Evolutionary conservation across 2,329 filamentous ascomycete species (phyloP).

Genomic region (Neonectria sp.): DNA sequence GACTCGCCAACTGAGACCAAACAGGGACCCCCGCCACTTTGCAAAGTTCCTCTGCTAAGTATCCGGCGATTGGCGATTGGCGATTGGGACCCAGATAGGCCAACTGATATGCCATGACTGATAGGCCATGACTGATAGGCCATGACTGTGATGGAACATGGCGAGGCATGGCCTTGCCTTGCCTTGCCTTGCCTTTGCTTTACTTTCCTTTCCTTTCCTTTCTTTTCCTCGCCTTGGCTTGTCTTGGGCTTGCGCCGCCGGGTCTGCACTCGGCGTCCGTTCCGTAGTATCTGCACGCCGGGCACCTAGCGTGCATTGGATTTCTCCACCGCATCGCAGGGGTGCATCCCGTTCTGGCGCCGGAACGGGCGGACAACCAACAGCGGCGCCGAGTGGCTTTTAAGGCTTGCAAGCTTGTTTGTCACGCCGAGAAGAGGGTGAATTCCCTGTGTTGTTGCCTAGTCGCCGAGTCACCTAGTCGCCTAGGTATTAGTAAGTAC

Average conservation of each 20-base stretch:
- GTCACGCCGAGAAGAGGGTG: not conserved
- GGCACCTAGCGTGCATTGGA: not conserved
- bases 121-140: not conserved
- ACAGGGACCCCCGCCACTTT: not conserved
- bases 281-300: slow-evolving; percentile 2
- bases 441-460: not conserved
- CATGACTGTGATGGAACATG: slow-evolving; percentile 2
- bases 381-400: not conserved
- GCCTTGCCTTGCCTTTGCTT: not conserved
- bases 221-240: not conserved
- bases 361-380: slow-evolving; percentile 14
- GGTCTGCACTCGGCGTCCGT: not conserved
- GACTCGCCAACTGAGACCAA: slow-evolving; percentile 3
- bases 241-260: slow-evolving; percentile 1
- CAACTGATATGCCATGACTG: not conserved
- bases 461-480: too few species aligned
- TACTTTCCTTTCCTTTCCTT: not conserved
- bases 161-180: not conserved
- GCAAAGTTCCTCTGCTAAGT: slow-evolving; percentile 12
- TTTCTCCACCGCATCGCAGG: slow-evolving; percentile 12
- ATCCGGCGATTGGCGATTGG: not conserved
- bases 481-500: not conserved
- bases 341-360: slow-evolving; percentile 10
- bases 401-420: not conserved
- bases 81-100: slow-evolving; percentile 9